phyloP scores from a whole-genome alignment of 768 basidiomycete genomes.

The Filobasidium wieringae region DNA sequence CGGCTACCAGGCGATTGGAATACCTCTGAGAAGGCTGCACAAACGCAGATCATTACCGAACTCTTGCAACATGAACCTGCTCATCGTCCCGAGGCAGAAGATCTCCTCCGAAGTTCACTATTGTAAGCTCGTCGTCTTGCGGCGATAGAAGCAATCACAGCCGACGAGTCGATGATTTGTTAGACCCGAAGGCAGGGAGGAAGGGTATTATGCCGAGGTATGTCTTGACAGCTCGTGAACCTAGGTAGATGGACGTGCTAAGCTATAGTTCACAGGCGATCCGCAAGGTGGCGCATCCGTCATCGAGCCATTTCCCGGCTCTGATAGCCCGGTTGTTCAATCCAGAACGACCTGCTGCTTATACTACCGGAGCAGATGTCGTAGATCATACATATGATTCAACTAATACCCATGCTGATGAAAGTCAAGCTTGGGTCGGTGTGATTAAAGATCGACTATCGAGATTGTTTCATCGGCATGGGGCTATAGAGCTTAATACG shows the following conservation, averaged over 20 bases:
- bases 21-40: slow-evolving; percentile 46
- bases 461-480: slow-evolving; percentile 73
- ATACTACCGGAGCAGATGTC: slow-evolving; percentile 33
- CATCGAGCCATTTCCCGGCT: slow-evolving; percentile 67
- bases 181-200: slow-evolving; percentile 39
- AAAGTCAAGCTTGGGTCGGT: slow-evolving; percentile 59
- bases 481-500: slow-evolving; percentile 76
- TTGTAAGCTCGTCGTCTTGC: slow-evolving; percentile 40
- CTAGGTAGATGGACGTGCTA: not conserved
- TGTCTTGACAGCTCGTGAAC: not conserved
- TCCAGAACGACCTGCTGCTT: not conserved
- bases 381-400: slow-evolving; percentile 65
- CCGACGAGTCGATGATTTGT: not conserved
- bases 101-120: slow-evolving; percentile 65
- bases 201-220: slow-evolving; percentile 15
- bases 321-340: slow-evolving; percentile 67
- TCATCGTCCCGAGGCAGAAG: slow-evolving; percentile 65
- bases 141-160: not conserved
- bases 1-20: slow-evolving; percentile 66
- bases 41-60: slow-evolving; percentile 63
- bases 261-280: slow-evolving; percentile 5
- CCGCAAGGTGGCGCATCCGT: slow-evolving; percentile 47
- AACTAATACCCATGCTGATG: slow-evolving; percentile 45
- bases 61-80: slow-evolving; percentile 71
- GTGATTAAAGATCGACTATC: slow-evolving; percentile 65